Conservation (phyloP, 768 basidiomycete species). For the Cystofilobasidium capitatum region DNA sequence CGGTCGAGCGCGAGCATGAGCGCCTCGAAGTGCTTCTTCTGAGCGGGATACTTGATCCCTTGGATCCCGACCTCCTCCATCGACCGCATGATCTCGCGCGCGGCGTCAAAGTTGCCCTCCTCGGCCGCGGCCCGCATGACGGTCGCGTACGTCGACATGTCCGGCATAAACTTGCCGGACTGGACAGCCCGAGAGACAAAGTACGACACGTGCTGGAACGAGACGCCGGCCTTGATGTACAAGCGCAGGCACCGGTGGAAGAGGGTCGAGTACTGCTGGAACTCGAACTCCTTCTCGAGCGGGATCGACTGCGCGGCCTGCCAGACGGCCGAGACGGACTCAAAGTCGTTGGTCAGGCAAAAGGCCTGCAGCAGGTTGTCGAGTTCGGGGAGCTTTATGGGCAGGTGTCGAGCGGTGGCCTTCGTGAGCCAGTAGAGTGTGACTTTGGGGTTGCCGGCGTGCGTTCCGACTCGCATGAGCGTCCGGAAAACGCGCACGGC, state of each 20-base stretch:
- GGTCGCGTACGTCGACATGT: not conserved
- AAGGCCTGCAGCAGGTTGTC: not conserved
- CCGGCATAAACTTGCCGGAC: not conserved
- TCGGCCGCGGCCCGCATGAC: not conserved
- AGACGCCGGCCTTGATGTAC: not conserved
- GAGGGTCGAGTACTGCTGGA: not conserved
- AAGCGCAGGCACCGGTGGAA: not conserved
- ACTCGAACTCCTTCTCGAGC: not conserved
- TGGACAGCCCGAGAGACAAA: not conserved
- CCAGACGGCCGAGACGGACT: not conserved
- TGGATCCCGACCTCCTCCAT: not conserved
- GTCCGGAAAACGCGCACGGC: too few relatives aligned
- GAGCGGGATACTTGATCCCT: not conserved
- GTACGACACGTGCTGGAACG: not conserved
- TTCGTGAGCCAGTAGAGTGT: not conserved
- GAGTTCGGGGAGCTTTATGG: not conserved
- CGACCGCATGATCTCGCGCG: not conserved
- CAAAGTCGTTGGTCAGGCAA: not conserved
- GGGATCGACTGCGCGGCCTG: not conserved
- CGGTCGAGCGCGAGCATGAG: slow-evolving; percentile 4
- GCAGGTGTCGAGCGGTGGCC: not conserved
- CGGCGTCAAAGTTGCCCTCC: not conserved
- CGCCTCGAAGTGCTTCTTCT: not conserved
- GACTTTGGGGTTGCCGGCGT: not conserved
- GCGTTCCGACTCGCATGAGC: not conserved